These are phyloP conservation scores for Brassica carinata DNA, from an alignment of 345 rosid species.

Conservation along the genomic window DNA sequence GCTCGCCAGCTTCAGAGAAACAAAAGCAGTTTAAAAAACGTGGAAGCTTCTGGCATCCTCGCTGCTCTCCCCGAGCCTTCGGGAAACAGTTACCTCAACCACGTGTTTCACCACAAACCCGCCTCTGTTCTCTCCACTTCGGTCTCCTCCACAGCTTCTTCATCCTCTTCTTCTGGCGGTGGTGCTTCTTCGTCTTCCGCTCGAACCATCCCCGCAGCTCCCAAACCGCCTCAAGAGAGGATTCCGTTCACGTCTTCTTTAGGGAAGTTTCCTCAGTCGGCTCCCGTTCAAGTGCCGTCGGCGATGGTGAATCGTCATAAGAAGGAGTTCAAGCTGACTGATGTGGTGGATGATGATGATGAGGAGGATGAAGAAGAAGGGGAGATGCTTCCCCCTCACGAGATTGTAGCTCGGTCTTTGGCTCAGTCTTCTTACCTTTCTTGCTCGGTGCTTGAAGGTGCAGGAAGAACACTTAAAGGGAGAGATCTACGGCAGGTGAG, in stretches of 20 bases:
- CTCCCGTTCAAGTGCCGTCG: conserved; percentile 76
- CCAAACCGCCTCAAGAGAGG: conserved; percentile 72
- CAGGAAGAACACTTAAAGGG: conserved; percentile 87
- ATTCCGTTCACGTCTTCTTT: conserved; percentile 36
- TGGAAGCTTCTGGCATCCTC: conserved; percentile 72
- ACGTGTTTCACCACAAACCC: conserved; percentile 61
- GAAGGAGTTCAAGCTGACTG: conserved; percentile 53
- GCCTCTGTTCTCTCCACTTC: conserved; percentile 50
- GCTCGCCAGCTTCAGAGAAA: conserved; percentile 36
- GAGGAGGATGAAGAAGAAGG: conserved; percentile 47
- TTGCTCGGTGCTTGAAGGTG: conserved; percentile 86
- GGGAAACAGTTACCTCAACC: conserved; percentile 37
- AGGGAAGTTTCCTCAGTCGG: conserved; percentile 62
- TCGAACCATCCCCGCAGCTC: conserved; percentile 62
- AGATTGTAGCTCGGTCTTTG: conserved; percentile 70
- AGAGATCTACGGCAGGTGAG: conserved; percentile 88
- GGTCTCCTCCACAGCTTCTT: conserved; percentile 47
- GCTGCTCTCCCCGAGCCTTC: conserved; percentile 67
- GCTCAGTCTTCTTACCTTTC: conserved; percentile 62
- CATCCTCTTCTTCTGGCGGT: conserved; percentile 44
- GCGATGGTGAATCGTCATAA: conserved; percentile 46
- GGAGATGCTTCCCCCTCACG: conserved; percentile 85
- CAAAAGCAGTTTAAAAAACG: conserved; percentile 42
- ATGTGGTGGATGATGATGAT: conserved; percentile 48
- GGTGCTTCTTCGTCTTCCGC: conserved; percentile 26